Base-by-base conservation (phyloP, 306 rosid genomes). In the Ochetophila trinervis region DNA sequence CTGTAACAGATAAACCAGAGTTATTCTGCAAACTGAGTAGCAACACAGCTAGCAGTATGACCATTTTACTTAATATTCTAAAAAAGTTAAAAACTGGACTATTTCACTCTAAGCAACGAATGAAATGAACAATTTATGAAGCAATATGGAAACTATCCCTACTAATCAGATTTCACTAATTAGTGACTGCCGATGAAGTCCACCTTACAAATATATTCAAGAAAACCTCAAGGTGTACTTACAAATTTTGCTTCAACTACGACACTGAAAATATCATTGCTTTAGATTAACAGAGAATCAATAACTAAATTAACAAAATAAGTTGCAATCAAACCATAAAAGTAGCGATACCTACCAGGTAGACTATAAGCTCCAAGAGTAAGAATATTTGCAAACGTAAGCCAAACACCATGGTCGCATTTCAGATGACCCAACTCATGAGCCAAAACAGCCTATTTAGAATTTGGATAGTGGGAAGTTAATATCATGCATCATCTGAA, bases 361-460 rank as follows among this genome's bases (percentile, higher is more conserved):
- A 93, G 70, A 30, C 74, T 62, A 76, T 93, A 83, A 67, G 96
- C 99, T 79, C 99, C 99, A 59, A 93, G 79, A 63, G 99, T 87
- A 70, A 93, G 87, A 77, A 93, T 93, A 88, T 93, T 93, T 2
- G 96, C 96, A 70, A 90, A 84, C 23, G 99, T 93, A 60, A 93
- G 96, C 97, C 99, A 93, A 69, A 93, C 85, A 63, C 99, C 99
- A 78, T 90, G 99, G 78, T 89, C 96, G 55, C 99, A 93, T 84
- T 93, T 93, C 79, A 93, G 77, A 79, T 93, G 97, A 54, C 97
- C 99, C 86, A 93, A 76, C 74, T 93, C 99, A 65, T 93, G 99
- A 84, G 99, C 99, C 87, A 93, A 84, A 84, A 90, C 99, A 78
- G 94, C 96, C 99, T 90, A 76, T 44, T 63, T 21, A 17, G 44